These are phyloP conservation scores for Apocynum venetum DNA, from an alignment of 257 asterid species.

Conservation along the genomic window DNA sequence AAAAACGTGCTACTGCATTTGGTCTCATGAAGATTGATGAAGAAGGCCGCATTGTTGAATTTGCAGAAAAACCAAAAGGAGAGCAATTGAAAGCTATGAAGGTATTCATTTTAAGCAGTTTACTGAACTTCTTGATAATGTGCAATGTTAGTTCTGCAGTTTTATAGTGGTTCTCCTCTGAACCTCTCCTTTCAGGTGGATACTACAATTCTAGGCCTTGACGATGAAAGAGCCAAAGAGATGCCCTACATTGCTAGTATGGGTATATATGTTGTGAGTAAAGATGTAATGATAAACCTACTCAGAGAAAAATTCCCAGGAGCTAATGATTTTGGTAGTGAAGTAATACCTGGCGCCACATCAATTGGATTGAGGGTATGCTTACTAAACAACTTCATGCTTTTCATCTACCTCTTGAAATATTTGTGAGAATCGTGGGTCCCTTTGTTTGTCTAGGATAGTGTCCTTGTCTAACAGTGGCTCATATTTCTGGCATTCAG, in stretches of 20 bases:
- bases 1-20: conserved; percentile 87
- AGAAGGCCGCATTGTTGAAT: conserved; percentile 90
- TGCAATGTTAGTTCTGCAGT: conserved; percentile 5
- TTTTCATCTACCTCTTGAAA: background rate
- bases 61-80: conserved; percentile 94
- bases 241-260: conserved; percentile 96
- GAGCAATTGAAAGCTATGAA: conserved; percentile 80
- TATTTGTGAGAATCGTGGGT: no score
- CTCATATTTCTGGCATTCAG: background rate
- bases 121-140: background rate
- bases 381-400: conserved; percentile 11
- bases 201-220: conserved; percentile 91
- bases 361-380: conserved; percentile 77
- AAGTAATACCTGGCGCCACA: conserved; percentile 97
- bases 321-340: conserved; percentile 98
- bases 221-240: conserved; percentile 85
- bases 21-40: conserved; percentile 97
- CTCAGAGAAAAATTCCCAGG: conserved; percentile 74
- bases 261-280: conserved; percentile 96
- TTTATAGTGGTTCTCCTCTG: background rate
- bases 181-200: conserved; percentile 52
- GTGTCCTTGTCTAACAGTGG: background rate
- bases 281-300: conserved; percentile 79
- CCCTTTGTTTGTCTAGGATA: background rate
- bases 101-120: conserved; percentile 31